Evolutionary conservation across 306 rosid genomes (phyloP), one percentile per base, ranked within the genome.

Genomic region (Castanea sativa): DNA sequence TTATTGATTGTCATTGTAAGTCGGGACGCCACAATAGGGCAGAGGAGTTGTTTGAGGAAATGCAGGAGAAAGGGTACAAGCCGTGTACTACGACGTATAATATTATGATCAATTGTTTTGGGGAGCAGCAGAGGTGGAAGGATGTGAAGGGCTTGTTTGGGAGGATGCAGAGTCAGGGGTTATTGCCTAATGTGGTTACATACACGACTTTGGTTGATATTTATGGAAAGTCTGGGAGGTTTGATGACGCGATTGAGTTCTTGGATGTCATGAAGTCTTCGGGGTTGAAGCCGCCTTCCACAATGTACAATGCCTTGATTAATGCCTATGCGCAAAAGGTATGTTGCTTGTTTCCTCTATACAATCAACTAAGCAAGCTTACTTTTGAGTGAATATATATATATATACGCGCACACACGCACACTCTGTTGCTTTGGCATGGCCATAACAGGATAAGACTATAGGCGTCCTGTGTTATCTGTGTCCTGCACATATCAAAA

Each of bases 271-370:
- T 94, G 92, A 92, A 91, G 77, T 89, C 98, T 77, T 81, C 85
- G 10, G 98, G 97, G 73, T 80, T 92, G 86, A 88, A 87, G 76
- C 97, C 97, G 14, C 86, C 97, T 74, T 76, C 97, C 19, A 86
- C 97, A 10, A 92, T 94, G 97, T 92, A 91, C 71, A 94, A 94
- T 81, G 98, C 98, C 78, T 77, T 94, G 60, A 92, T 94, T 76
- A 94, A 94, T 83, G 97, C 98, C 78, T 92, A 90, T 57, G 98
- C 97, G 23, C 98, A 92, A 81, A 91, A 89, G 80, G 98, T 94
- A 89, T 77, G 88, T 77, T 41, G 57, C 67, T 64, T 73, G 52
- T n/a, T 35, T 15, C 58, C 59, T 74, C 53, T 35, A 32, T 13
- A 32, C 45, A 67, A 71, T 35, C 64, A 8, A 8, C 43, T 19